These are phyloP conservation scores for Cladosporium sp. DNA, from an alignment of 2,329 filamentous ascomycete genomes.

Conservation along the genomic window DNA sequence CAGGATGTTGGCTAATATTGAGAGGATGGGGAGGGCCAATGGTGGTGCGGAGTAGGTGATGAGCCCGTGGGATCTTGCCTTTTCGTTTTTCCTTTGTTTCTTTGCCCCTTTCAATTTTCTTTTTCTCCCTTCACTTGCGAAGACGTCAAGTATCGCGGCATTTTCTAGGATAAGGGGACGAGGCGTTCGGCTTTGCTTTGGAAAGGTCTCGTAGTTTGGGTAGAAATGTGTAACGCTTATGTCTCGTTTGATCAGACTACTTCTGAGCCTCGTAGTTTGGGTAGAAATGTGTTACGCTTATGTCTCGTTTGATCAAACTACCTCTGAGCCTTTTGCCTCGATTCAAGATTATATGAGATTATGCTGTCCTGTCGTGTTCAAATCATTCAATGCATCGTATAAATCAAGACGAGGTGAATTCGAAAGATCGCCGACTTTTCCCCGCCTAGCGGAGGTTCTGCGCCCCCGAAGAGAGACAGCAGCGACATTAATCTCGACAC, in stretches of 20 bases:
- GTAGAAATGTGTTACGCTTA: conserved; percentile 1
- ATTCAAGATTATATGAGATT: no score
- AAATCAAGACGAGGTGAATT: no score
- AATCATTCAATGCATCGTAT: no score
- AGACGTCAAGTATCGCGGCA: neutral
- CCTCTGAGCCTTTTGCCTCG: no score
- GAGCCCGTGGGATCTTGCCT: neutral
- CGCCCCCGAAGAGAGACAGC: no score
- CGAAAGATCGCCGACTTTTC: no score
- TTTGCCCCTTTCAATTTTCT: neutral
- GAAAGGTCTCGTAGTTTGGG: conserved; percentile 9
- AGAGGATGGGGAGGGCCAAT: conserved; percentile 70
- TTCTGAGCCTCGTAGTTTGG: conserved; percentile 6
- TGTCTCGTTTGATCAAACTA: no score
- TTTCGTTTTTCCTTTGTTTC: neutral
- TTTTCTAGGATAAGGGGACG: neutral
- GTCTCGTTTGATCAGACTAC: no score
- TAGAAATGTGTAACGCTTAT: neutral
- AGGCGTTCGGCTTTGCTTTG: neutral
- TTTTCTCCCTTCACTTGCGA: no score
- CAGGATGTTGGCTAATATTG: conserved; percentile 79
- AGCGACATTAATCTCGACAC: no score
- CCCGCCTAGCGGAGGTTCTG: no score
- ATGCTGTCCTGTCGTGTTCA: no score
- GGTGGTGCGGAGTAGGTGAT: conserved; percentile 14